Base-by-base conservation (phyloP, 78 protist species). In the Corallochytrium limacisporum region DNA sequence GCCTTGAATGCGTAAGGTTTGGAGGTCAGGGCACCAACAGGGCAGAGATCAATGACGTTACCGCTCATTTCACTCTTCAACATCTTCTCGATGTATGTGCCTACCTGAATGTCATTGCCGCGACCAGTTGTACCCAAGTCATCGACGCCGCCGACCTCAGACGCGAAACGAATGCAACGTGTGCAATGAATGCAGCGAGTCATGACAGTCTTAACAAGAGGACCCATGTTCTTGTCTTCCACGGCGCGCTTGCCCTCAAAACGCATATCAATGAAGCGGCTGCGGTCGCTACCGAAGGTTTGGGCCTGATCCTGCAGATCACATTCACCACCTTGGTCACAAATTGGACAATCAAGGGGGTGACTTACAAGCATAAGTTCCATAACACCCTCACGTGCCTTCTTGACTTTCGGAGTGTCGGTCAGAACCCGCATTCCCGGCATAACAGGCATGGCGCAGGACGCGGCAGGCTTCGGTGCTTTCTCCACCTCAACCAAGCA, bases 151-250 rank as follows among this genome's bases (percentile, higher is more conserved):
- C 76, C 78, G 7, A 81, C 53, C 71, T 82, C 88, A 24, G 5
- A 22, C 42, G 80, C 72, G 39, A 82, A 82, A 49, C 88, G 88
- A 31, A 82, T 73, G 44, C 91, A 85, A 6, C 91, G 75, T 24
- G 91, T 85, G 75, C 91, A 85, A 50, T 80, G 91, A 53, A 85
- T 85, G 72, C 91, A 85, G 1, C 91, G 76, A 48, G 71, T 85
- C 91, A 85, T 85, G 26, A 49, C 20, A 4, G 85, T 81, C 78
- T 85, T 80, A 37, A 85, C 71, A 12, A 85, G 75, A n/a, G 85
- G 82, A 12, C 88, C 91, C 6, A 85, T 39, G 62, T 80, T 56
- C 59, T 85, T 85, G 69, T 81, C 83, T 65, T 84, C 85, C 20
- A 84, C 89, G n/a, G 79, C 80, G 26, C 88, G 81, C 74, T 76